Percentiles rank a stretch among this genome's conserved stretches.
phyloP scores from a whole-genome alignment of 306 rosid species.

The Elaeagnus macrophylla region DNA sequence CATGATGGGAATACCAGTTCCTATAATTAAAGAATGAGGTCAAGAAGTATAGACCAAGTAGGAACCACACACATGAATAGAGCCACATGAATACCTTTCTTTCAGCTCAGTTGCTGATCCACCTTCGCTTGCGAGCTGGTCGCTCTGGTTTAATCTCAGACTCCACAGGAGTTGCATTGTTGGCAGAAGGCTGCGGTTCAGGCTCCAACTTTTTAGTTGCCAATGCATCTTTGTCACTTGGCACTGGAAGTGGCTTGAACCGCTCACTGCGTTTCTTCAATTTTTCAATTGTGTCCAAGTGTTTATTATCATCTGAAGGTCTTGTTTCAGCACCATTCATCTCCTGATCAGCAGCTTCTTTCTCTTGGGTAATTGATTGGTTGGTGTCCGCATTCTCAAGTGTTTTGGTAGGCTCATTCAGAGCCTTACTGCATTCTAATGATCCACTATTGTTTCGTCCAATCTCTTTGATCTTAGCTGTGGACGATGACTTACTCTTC shows the following conservation, averaged over 20 bases:
- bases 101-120: conserved; percentile 59
- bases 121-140: conserved; percentile 91
- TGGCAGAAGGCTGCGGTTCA: conserved; percentile 59
- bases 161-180: conserved; percentile 54
- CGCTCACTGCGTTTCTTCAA: conserved; percentile 97
- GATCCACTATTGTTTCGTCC: conserved; percentile 43
- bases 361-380: conserved; percentile 43
- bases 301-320: conserved; percentile 45
- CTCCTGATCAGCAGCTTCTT: conserved; percentile 54
- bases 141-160: conserved; percentile 81
- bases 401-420: conserved; percentile 43
- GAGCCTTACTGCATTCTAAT: conserved; percentile 48
- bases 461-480: conserved; percentile 26
- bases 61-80: conserved; percentile 10
- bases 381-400: conserved; percentile 38
- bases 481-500: conserved; percentile 37
- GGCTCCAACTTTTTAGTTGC: conserved; percentile 60
- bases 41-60: conserved; percentile 7
- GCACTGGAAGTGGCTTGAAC: conserved; percentile 89
- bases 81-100: conserved; percentile 11
- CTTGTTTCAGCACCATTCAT: conserved; percentile 43
- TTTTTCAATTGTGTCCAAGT: conserved; percentile 92
- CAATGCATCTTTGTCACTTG: conserved; percentile 71
- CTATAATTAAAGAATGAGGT: conserved; percentile 19
- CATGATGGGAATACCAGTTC: conserved; percentile 23